Evolutionary conservation across 2,329 filamentous ascomycete species (phyloP).

Genomic region (Myriosclerotinia duriaeana): DNA sequence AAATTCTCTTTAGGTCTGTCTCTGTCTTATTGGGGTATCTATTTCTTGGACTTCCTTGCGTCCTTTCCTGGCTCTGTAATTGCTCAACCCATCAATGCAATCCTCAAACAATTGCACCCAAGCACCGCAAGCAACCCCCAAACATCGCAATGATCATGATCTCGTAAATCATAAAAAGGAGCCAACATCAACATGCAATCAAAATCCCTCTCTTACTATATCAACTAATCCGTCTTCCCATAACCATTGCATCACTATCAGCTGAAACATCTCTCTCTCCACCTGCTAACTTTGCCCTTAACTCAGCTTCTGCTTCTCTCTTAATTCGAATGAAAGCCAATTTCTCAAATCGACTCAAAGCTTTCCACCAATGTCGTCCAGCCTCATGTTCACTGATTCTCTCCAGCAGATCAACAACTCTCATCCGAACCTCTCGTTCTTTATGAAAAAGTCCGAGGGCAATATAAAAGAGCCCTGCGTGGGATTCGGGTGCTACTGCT

Average conservation of each 20-base stretch:
- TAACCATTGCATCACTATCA: constrained; percentile 35
- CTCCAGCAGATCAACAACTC: constrained; percentile 76
- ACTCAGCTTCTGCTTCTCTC: constrained; percentile 60
- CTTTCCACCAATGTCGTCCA: constrained; percentile 88
- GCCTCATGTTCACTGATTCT: constrained; percentile 83
- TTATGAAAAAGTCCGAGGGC: constrained; percentile 91
- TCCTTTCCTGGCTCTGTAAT: constrained; percentile 11
- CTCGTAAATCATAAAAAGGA: constrained; percentile 48
- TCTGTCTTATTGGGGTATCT: constrained; percentile 15
- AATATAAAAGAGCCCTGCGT: constrained; percentile 87
- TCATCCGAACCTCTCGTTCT: constrained; percentile 72
- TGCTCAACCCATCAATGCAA: constrained; percentile 8
- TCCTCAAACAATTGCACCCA: constrained; percentile 11
- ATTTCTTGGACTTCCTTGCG: constrained; percentile 13
- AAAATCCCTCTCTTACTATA: constrained; percentile 72
- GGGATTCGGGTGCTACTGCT: constrained; percentile 78
- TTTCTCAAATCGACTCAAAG: constrained; percentile 83
- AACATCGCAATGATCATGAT: constrained; percentile 13
- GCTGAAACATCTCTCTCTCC: constrained; percentile 25
- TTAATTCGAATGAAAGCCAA: constrained; percentile 79
- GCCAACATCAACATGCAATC: constrained; percentile 86
- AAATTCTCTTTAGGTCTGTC: background rate
- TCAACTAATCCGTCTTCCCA: constrained; percentile 54
- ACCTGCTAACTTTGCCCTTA: constrained; percentile 39
- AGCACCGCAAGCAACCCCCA: constrained; percentile 5